These are phyloP conservation scores for Xanthoconium purpureum DNA, from an alignment of 768 basidiomycete genomes.

Conservation along the genomic window DNA sequence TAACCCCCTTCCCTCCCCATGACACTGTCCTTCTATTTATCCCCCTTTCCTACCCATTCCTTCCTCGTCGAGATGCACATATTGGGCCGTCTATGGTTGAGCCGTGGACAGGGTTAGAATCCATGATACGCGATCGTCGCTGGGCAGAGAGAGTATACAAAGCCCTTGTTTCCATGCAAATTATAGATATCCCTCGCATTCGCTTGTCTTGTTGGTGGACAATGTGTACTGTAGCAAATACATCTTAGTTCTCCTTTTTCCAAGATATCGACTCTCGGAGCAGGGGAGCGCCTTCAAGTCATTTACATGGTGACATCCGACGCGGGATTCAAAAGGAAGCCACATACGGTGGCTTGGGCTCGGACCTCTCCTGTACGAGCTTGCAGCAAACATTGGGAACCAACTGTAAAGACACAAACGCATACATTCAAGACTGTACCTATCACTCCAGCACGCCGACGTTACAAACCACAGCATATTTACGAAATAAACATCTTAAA, in stretches of 20 bases:
- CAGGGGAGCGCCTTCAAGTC: too few species aligned
- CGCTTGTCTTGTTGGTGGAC: not conserved
- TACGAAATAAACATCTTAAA: too few species aligned
- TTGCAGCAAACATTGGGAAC: too few species aligned
- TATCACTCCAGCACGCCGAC: too few species aligned
- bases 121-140: not conserved
- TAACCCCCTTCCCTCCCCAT: not conserved
- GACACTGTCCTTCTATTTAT: not conserved
- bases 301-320: too few species aligned
- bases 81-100: not conserved
- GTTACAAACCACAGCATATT: too few species aligned
- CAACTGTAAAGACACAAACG: too few species aligned
- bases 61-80: not conserved
- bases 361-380: too few species aligned
- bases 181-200: conserved; percentile 11
- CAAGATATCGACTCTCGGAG: not conserved
- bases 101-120: conserved; percentile 28
- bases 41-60: not conserved
- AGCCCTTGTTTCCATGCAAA: not conserved
- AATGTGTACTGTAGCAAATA: conserved; percentile 3
- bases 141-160: not conserved
- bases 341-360: too few species aligned
- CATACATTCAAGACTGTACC: too few species aligned
- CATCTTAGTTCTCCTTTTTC: not conserved
- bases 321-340: too few species aligned